Evolutionary conservation across 2,329 filamentous ascomycete genomes (phyloP), one percentile per base, ranked within the genome.

Genomic region (Fusarium brevicatenulatum): DNA sequence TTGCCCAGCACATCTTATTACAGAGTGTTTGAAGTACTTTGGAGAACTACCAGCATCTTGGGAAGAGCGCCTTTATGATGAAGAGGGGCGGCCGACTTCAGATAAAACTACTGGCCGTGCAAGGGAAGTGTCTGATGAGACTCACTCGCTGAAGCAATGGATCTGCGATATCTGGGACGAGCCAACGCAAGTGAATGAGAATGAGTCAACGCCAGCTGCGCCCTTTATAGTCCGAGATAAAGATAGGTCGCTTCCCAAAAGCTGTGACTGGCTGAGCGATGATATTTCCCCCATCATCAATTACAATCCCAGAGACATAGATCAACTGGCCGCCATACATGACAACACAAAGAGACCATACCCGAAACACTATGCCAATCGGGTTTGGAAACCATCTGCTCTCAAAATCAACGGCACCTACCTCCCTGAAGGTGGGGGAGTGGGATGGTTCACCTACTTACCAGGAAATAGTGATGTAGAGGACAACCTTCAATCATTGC

Each of bases 301-400:
- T 9, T 25, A 40, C 7, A 15, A 60, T 8, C 47, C 57, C n/a
- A n/a, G 11, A 19, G n/a, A 52, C n/a, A 34, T 52, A 52, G 30
- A 34, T 34, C 9, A 5, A 5, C 16, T 34, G 16, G 2, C 8
- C 9, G 30, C 11, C 16, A 15, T 52, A 19, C 4, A 52, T 15
- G 30, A 52, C 8, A 34, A 34, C 25, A 15, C 6, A 3, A 4
- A 34, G 19, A 52, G 30, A 7, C 8, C 30, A 34, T 34, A 52
- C 2, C 30, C n/a, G 2, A 0, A 15, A 5, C 47, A 52, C 5
- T 52, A 34, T 9, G 30, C 0, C 0, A 4, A 34, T 2, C 1
- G 30, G 16, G 2, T 23, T 8, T 52, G 47, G 47, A 34, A 52
- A 1, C 47, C 30, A 34, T 34, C 47, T 52, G 30, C 47, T 15